Evolutionary conservation across 495 filamentous ascomycete species (phyloP).

Genomic region (Annulohypoxylon moriforme): DNA sequence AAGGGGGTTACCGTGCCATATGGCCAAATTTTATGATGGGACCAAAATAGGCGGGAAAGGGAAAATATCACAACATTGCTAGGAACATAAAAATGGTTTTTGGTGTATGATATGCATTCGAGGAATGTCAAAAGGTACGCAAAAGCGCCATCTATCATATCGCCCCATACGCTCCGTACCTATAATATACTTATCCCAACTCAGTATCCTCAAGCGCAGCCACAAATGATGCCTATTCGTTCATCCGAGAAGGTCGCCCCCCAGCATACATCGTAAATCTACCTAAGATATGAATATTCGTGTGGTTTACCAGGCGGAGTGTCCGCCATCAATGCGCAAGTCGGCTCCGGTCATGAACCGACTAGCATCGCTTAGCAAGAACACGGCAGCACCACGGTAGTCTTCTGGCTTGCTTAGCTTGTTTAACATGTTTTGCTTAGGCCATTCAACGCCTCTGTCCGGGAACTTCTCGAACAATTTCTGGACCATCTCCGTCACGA

Average conservation of each 20-base stretch:
- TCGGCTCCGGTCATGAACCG: conserved; percentile 88
- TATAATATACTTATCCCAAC: conserved; percentile 29
- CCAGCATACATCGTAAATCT: conserved; percentile 21
- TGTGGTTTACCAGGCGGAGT: conserved; percentile 74
- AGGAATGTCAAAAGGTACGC: conserved; percentile 41
- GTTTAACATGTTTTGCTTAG: conserved; percentile 88
- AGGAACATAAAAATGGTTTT: background rate
- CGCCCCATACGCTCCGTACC: background rate
- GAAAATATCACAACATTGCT: conserved; percentile 2
- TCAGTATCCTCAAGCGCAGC: conserved; percentile 14
- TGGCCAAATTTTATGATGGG: background rate
- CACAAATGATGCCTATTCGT: conserved; percentile 1
- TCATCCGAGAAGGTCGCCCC: conserved; percentile 6
- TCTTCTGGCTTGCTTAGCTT: conserved; percentile 82
- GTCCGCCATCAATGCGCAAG: conserved; percentile 83
- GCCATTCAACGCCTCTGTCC: conserved; percentile 81
- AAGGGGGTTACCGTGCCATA: conserved; percentile 43
- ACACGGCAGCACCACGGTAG: conserved; percentile 83
- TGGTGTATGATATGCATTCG: conserved; percentile 29
- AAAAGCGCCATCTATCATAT: conserved; percentile 34
- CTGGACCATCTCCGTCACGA: conserved; percentile 91
- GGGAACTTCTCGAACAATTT: conserved; percentile 79
- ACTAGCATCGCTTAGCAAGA: conserved; percentile 86
- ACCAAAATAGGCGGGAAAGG: background rate
- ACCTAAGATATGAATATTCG: conserved; percentile 10